Evolutionary conservation across 192 early-diverging fungal species (phyloP).

Genomic region (Entomortierella lignicola): DNA sequence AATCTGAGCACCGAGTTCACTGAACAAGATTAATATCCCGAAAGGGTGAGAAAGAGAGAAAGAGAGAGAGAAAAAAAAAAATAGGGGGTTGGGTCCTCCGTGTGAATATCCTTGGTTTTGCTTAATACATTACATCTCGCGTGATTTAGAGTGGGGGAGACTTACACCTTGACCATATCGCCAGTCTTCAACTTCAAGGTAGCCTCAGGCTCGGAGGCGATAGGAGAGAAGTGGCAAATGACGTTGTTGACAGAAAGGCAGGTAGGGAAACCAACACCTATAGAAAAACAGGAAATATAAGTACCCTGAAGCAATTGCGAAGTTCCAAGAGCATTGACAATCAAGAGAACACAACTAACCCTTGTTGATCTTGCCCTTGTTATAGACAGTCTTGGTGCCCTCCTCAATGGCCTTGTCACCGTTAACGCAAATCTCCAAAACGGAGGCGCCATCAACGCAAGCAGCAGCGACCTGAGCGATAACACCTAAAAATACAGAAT

Average conservation of each 20-base stretch:
- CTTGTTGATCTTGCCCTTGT: slow-evolving; percentile 80
- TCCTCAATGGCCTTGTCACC: slow-evolving; percentile 90
- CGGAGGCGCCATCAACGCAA: slow-evolving; percentile 81
- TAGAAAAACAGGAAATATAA: slow-evolving; percentile 3
- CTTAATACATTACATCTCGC: neutral
- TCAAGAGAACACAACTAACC: slow-evolving; percentile 54
- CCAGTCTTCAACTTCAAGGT: slow-evolving; percentile 72
- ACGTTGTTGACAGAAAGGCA: slow-evolving; percentile 86
- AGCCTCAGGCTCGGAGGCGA: slow-evolving; percentile 76
- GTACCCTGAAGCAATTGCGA: neutral
- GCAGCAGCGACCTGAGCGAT: slow-evolving; percentile 75
- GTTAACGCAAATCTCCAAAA: slow-evolving; percentile 87
- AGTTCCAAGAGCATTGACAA: neutral
- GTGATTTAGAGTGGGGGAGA: neutral
- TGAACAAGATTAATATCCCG: slow-evolving; percentile 14
- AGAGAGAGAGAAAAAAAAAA: neutral
- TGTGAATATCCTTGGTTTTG: neutral
- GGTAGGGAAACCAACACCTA: slow-evolving; percentile 90
- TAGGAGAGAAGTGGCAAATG: slow-evolving; percentile 88
- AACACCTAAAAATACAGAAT: slow-evolving; percentile 60
- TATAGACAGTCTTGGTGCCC: slow-evolving; percentile 83
- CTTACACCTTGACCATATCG: slow-evolving; percentile 91
- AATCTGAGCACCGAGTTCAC: slow-evolving; percentile 89
- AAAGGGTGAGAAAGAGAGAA: no score
- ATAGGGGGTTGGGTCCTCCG: neutral